Conservation (phyloP, 2,329 filamentous ascomycete species). For the Fonsecaea monophora region DNA sequence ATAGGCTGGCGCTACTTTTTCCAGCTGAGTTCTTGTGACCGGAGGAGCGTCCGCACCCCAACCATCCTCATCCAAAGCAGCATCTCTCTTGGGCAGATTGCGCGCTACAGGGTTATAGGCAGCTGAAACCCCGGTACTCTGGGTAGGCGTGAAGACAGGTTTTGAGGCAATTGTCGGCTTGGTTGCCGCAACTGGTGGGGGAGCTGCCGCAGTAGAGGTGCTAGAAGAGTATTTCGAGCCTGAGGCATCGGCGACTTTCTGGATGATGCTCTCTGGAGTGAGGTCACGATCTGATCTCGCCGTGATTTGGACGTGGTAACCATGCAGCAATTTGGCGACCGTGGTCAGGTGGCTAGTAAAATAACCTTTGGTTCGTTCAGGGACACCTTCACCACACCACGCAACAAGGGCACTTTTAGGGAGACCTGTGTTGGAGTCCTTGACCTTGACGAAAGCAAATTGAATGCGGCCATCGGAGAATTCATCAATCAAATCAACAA, state of each 20-base stretch:
- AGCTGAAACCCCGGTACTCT: constrained; percentile 59
- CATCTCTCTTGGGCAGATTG: constrained; percentile 54
- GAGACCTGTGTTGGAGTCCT: constrained; percentile 86
- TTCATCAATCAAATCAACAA: constrained; percentile 88
- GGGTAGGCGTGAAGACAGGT: constrained; percentile 86
- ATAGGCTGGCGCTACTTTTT: constrained; percentile 92
- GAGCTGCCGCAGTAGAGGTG: constrained; percentile 62
- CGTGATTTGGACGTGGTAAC: constrained; percentile 97
- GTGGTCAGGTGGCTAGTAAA: constrained; percentile 93
- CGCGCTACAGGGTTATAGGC: constrained; percentile 70
- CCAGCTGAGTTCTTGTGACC: constrained; percentile 81
- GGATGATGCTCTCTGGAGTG: constrained; percentile 83
- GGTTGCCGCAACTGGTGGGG: constrained; percentile 61
- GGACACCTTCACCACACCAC: constrained; percentile 97
- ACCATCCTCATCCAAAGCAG: constrained; percentile 75
- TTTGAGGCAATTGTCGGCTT: constrained; percentile 75
- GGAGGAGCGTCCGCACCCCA: constrained; percentile 96
- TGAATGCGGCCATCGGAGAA: constrained; percentile 97
- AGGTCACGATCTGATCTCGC: constrained; percentile 90
- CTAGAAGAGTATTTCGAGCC: constrained; percentile 89
- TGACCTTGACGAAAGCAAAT: constrained; percentile 96
- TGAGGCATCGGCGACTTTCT: constrained; percentile 93
- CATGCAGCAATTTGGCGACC: constrained; percentile 90
- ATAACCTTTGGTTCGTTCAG: constrained; percentile 98
- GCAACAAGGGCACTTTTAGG: constrained; percentile 93